A percentile compares a stretch with the other conserved stretches of the same genome.
phyloP scores from a whole-genome alignment of 2,329 filamentous ascomycete genomes.

The Triangularia verruculosa region DNA sequence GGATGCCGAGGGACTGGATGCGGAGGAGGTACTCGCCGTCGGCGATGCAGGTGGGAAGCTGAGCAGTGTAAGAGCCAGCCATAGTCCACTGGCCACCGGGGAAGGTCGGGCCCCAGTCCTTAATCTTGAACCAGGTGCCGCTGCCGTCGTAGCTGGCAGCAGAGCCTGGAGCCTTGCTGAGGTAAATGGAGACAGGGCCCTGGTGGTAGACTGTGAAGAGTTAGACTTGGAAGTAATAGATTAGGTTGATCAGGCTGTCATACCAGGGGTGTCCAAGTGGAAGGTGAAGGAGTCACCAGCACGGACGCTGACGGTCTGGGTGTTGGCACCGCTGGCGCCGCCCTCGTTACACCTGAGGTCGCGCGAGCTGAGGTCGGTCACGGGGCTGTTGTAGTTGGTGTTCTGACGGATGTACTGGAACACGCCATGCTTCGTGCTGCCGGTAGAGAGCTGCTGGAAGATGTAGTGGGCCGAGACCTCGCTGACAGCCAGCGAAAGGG shows the following conservation, averaged over 20 bases:
- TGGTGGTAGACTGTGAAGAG: slow-evolving; percentile 38
- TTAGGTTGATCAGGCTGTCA: background rate
- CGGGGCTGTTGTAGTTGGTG: slow-evolving; percentile 48
- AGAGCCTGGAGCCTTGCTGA: slow-evolving; percentile 40
- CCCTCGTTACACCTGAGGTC: slow-evolving; percentile 42
- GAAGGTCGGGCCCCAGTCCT: slow-evolving; percentile 32
- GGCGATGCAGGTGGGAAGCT: slow-evolving; percentile 52
- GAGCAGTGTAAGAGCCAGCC: slow-evolving; percentile 31
- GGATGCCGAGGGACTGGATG: slow-evolving; percentile 60
- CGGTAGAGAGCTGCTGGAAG: slow-evolving; percentile 39
- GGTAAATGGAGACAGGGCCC: slow-evolving; percentile 39
- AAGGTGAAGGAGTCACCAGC: slow-evolving; percentile 41
- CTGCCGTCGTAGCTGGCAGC: slow-evolving; percentile 39
- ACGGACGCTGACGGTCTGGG: slow-evolving; percentile 36
- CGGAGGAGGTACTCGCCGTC: slow-evolving; percentile 59
- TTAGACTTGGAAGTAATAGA: background rate
- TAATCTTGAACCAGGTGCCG: slow-evolving; percentile 44
- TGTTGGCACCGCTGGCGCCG: slow-evolving; percentile 34
- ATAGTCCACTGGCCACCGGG: slow-evolving; percentile 17
- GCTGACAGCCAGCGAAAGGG: slow-evolving; percentile 33
- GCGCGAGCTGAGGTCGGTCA: slow-evolving; percentile 39
- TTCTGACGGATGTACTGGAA: slow-evolving; percentile 46
- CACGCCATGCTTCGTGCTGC: slow-evolving; percentile 31
- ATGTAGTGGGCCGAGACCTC: slow-evolving; percentile 42
- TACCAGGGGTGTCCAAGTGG: slow-evolving; percentile 37